A percentile compares a stretch with the other conserved stretches of the same genome.
Conservation (phyloP, 108 stramenopile genomes). For the Cyclotella cryptica region DNA sequence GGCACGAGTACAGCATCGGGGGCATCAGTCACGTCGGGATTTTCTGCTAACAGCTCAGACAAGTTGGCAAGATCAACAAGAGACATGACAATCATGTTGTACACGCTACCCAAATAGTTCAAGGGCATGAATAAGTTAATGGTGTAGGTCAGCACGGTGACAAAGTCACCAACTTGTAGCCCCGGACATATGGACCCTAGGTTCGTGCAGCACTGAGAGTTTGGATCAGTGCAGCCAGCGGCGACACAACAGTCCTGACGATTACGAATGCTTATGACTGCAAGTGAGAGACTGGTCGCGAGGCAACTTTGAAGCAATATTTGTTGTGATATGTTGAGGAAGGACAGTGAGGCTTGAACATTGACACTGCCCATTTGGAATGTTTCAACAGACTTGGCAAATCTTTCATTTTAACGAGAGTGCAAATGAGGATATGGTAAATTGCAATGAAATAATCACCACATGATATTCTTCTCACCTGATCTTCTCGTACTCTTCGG, state of each 20-base stretch:
- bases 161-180: slow-evolving; percentile 94
- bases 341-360: slow-evolving; percentile 85
- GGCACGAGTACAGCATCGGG: slow-evolving; percentile 78
- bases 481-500: slow-evolving; percentile 88
- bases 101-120: slow-evolving; percentile 93
- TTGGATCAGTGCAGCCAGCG: slow-evolving; percentile 65
- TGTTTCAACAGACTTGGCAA: slow-evolving; percentile 68
- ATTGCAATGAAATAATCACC: background rate
- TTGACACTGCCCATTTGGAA: slow-evolving; percentile 85
- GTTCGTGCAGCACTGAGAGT: slow-evolving; percentile 72
- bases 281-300: slow-evolving; percentile 73
- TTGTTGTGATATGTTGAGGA: slow-evolving; percentile 93
- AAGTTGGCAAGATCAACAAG: slow-evolving; percentile 93
- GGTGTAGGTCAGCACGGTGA: slow-evolving; percentile 92
- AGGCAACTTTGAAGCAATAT: slow-evolving; percentile 86
- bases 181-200: slow-evolving; percentile 68
- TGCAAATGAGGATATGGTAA: background rate
- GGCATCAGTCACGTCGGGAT: slow-evolving; percentile 89
- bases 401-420: slow-evolving; percentile 39
- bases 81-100: slow-evolving; percentile 91
- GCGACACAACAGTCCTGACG: slow-evolving; percentile 70
- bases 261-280: slow-evolving; percentile 64
- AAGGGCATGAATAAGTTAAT: slow-evolving; percentile 93
- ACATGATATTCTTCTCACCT: slow-evolving; percentile 19
- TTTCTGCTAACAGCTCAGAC: slow-evolving; percentile 88